Evolutionary conservation across 208 protist species (phyloP).

Genomic region (Trypanosoma platydactyli): DNA sequence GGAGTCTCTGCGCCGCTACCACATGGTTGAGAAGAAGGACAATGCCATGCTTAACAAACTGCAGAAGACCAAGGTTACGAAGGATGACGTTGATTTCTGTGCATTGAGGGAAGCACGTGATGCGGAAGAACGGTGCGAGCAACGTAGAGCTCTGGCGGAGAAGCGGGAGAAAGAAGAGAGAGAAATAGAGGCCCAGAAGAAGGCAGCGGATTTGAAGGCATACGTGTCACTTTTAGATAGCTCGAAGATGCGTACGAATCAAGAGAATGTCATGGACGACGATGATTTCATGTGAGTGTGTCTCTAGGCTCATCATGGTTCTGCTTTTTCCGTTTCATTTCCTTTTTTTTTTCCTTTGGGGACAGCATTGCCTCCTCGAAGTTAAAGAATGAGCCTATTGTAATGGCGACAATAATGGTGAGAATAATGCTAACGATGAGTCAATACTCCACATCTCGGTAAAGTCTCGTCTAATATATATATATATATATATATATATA

Average conservation of each 20-base stretch:
- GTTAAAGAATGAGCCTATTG: not conserved
- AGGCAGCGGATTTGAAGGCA: constrained; percentile 65
- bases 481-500: not conserved
- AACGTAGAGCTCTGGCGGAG: constrained; percentile 39
- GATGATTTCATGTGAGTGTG: constrained; percentile 84
- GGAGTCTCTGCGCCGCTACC: constrained; percentile 72
- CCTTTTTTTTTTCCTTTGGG: not conserved
- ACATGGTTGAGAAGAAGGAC: constrained; percentile 84
- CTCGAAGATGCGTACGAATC: constrained; percentile 84
- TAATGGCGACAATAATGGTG: too few relatives aligned
- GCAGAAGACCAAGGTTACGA: constrained; percentile 94
- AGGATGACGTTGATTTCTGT: constrained; percentile 83
- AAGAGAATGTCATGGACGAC: constrained; percentile 82
- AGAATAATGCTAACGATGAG: too few relatives aligned
- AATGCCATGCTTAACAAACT: constrained; percentile 88
- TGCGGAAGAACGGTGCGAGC: constrained; percentile 54
- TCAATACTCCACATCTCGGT: too few relatives aligned
- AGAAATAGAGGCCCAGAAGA: constrained; percentile 73
- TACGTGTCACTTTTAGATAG: constrained; percentile 86
- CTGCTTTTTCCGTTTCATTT: not conserved
- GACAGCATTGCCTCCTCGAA: not conserved
- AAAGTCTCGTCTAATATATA: too few relatives aligned
- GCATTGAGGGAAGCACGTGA: constrained; percentile 80
- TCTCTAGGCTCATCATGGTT: not conserved
- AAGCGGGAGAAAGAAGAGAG: constrained; percentile 65